Evolutionary conservation across 2,329 filamentous ascomycete species (phyloP), one percentile per base, ranked within the genome.

Genomic region (Phialophora macrospora): DNA sequence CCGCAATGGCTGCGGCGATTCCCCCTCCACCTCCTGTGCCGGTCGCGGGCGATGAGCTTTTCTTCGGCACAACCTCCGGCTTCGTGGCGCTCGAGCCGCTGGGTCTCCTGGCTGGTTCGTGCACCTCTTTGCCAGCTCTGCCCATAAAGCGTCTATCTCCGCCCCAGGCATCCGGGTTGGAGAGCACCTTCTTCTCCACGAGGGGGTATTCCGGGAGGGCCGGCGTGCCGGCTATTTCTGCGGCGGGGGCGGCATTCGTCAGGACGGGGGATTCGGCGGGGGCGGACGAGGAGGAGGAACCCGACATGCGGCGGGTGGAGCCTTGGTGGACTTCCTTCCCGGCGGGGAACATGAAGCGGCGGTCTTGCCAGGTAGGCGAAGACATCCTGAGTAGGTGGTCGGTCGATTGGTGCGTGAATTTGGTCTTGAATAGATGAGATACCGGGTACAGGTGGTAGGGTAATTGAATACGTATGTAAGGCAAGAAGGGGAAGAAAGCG

Each of bases 21-120:
- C 70, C 98, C 97, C 77, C 93, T 97, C 70, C 98, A 97, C 77
- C 93, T 97, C 72, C 93, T 93, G 83, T 92, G 12, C 30, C 20
- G 87, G 65, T 86, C 93, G 72, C 93, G 93, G 83, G 92, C 87
- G 66, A 86, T 93, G 78, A 97, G 66, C 88, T 92, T 55, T 91
- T 91, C 80, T 54, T 48, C n/a, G 28, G 46, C 60, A 41, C 38
- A 22, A 54, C 51, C 44, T 24, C 46, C 22, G 52, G 58, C 30
- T 55, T 63, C 30, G 30, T 63, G n/a, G 49, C 64, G 52, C 62
- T 63, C 26, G 65, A 64, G n/a, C 44, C 60, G 20, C 60, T 64
- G 32, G 34, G 28, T n/a, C 60, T 32, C 2, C 65, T 58, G 5
- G 62, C 64, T 24, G 63, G 63, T 41, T 68, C 46, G 55, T 69